phyloP scores from a whole-genome alignment of 108 stramenopile species.

The Poteriospumella lacustris region DNA sequence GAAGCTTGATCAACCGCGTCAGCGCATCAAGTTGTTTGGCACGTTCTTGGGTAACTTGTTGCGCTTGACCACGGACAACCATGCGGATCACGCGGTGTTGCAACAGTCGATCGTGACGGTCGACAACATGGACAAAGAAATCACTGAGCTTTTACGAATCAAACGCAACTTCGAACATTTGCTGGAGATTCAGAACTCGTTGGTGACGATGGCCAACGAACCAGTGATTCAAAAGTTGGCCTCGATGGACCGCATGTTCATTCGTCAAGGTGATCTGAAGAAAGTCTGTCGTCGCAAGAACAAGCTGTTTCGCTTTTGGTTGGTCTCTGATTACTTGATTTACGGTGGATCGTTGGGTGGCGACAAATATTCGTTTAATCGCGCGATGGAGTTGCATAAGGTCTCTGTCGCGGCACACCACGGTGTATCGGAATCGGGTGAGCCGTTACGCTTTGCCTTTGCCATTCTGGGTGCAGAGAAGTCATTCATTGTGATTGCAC shows the following conservation, averaged over 20 bases:
- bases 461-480: constrained; percentile 23
- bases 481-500: constrained; percentile 22
- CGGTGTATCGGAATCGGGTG: too few relatives aligned
- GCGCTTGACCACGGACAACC: neutral
- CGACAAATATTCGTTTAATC: constrained; percentile 20
- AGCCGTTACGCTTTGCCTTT: neutral
- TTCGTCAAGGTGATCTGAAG: constrained; percentile 17
- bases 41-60: neutral
- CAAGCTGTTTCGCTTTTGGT: constrained; percentile 19
- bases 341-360: constrained; percentile 6
- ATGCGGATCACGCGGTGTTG: neutral
- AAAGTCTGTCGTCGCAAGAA: constrained; percentile 23
- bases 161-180: constrained; percentile 8
- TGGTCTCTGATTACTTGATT: constrained; percentile 16
- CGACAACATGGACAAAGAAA: neutral
- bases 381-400: neutral
- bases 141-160: neutral
- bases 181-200: neutral
- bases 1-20: neutral
- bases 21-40: neutral
- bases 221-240: constrained; percentile 15
- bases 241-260: constrained; percentile 16
- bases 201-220: neutral
- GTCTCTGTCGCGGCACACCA: neutral
- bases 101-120: neutral